Evolutionary conservation across 352 stramenopile genomes (phyloP).

Genomic region (Pythium phragmitis): DNA sequence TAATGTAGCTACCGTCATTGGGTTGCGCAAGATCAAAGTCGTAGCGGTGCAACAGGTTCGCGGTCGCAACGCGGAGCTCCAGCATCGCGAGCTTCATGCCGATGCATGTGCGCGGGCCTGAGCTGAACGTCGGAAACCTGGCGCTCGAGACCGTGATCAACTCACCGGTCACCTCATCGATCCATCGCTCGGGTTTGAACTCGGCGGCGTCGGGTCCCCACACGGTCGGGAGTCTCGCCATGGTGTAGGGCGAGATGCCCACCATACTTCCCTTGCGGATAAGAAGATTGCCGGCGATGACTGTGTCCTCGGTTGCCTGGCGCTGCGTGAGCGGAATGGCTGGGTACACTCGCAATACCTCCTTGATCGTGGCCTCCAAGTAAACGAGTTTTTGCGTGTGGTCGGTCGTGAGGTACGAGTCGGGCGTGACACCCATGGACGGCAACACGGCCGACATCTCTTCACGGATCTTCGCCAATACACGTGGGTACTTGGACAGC

Average conservation of each 20-base stretch:
- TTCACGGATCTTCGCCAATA: slow-evolving; percentile 41
- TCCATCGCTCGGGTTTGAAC: slow-evolving; percentile 36
- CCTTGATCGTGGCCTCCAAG: slow-evolving; percentile 52
- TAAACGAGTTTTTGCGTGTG: slow-evolving; percentile 55
- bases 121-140: slow-evolving; percentile 39
- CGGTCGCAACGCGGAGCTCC: slow-evolving; percentile 28
- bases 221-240: slow-evolving; percentile 27
- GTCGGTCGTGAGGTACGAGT: slow-evolving; percentile 40
- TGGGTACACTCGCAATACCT: slow-evolving; percentile 66
- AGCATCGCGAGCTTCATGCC: slow-evolving; percentile 50
- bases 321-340: too few species aligned
- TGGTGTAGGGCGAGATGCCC: slow-evolving; percentile 35
- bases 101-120: slow-evolving; percentile 43
- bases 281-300: slow-evolving; percentile 30
- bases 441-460: slow-evolving; percentile 41
- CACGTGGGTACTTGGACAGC: slow-evolving; percentile 57
- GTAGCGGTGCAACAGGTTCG: not conserved
- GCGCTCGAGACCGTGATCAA: slow-evolving; percentile 11
- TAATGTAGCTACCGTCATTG: too few species aligned
- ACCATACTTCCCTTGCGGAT: slow-evolving; percentile 30
- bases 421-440: slow-evolving; percentile 20
- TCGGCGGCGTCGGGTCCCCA: slow-evolving; percentile 41
- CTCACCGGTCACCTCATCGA: slow-evolving; percentile 26
- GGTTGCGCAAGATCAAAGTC: too few species aligned
- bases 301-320: slow-evolving; percentile 57